Conservation (phyloP, 805 yeast genomes). For the Saturnispora sanitii region DNA sequence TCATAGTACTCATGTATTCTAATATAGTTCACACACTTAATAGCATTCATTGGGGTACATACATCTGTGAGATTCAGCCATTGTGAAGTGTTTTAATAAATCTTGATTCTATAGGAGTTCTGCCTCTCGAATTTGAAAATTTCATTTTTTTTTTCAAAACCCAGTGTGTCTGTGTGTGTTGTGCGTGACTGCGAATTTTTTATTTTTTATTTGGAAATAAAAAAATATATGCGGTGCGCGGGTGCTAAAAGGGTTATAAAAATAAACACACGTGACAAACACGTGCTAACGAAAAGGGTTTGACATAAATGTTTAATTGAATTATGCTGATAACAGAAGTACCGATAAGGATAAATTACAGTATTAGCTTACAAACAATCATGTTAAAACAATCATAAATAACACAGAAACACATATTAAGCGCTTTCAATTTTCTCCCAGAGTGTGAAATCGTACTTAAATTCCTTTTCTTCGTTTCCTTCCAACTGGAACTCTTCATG, state of each 20-base stretch:
- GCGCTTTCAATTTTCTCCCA: slow-evolving; percentile 37
- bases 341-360: too few species aligned
- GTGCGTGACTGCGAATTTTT: slow-evolving; percentile 8
- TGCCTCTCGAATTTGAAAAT: slow-evolving; percentile 4
- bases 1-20: neutral
- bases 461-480: slow-evolving; percentile 31
- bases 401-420: too few species aligned
- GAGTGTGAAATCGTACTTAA: slow-evolving; percentile 48
- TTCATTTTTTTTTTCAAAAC: slow-evolving; percentile 3
- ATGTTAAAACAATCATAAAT: too few species aligned
- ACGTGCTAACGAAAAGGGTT: too few species aligned
- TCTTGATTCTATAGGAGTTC: slow-evolving; percentile 3
- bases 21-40: neutral
- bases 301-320: too few species aligned
- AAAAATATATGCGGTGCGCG: slow-evolving; percentile 7
- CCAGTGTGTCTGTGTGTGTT: slow-evolving; percentile 1
- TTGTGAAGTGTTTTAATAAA: slow-evolving; percentile 31
- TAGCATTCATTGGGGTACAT: slow-evolving; percentile 31
- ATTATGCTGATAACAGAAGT: too few species aligned
- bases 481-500: slow-evolving; percentile 20
- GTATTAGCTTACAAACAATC: too few species aligned
- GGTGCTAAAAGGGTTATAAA: slow-evolving; percentile 1
- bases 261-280: neutral
- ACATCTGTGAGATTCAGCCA: slow-evolving; percentile 98
- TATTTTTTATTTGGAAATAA: neutral